Evolutionary conservation across 805 yeast genomes (phyloP).

Genomic region (Candida stauntonica): DNA sequence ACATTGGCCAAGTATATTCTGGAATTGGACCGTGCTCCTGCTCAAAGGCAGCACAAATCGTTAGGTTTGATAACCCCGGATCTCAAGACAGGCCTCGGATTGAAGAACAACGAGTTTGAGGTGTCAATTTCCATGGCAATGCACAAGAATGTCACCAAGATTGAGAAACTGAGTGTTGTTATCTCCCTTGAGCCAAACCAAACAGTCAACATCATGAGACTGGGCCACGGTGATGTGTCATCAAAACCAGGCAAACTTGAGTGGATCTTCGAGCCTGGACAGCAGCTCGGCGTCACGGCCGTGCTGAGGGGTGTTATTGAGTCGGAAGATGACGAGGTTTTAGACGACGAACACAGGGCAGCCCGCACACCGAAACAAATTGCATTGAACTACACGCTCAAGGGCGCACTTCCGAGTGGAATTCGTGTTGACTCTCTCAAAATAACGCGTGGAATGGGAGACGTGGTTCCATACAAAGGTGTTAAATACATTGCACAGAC

Average conservation of each 20-base stretch:
- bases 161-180: conserved; percentile 44
- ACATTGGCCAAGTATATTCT: conserved; percentile 59
- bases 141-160: conserved; percentile 39
- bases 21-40: conserved; percentile 37
- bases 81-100: conserved; percentile 31
- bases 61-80: conserved; percentile 29
- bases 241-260: conserved; percentile 49
- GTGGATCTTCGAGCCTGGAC: conserved; percentile 62
- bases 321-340: conserved; percentile 22
- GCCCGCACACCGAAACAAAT: conserved; percentile 39
- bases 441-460: conserved; percentile 54
- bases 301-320: conserved; percentile 58
- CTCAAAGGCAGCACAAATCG: conserved; percentile 14
- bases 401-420: conserved; percentile 75
- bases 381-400: conserved; percentile 48
- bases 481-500: conserved; percentile 73
- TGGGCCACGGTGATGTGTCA: conserved; percentile 75
- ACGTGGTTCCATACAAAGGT: conserved; percentile 83
- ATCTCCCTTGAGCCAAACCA: conserved; percentile 29
- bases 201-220: conserved; percentile 51
- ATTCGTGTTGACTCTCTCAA: conserved; percentile 61
- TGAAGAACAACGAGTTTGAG: conserved; percentile 37
- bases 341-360: background rate
- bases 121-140: conserved; percentile 30
- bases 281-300: conserved; percentile 63